Base-by-base conservation (phyloP, 2,329 filamentous ascomycete species). In the Macrophomina phaseolina region DNA sequence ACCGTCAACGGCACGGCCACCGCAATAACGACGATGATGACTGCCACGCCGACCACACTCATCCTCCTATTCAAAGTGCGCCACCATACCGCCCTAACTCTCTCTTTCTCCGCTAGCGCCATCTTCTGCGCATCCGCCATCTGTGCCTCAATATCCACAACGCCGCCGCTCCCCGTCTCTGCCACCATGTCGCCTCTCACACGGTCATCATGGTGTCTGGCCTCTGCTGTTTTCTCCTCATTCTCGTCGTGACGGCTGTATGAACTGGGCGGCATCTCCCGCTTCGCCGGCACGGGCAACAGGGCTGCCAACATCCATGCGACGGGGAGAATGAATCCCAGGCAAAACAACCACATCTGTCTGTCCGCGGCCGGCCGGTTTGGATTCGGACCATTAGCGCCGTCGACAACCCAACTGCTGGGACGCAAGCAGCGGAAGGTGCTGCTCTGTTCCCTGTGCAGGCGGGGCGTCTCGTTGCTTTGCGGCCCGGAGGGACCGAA, bases 271-370 rank as follows among this genome's bases (percentile, higher is more conserved):
- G 23, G 23, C 11, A 51, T 8, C 28, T 51, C 34, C 45, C 18
- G 28, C 58, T 28, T 48, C 42, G 32, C 58, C 23, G 48, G 61
- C 38, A 64, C 48, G 1, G 28, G 23, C 61, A 67, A 28, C 18
- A 67, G 18, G 9, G 65, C 65, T 12, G 36, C 65, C 38, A 67
- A n/a, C 38, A 67, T 49, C 65, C 65, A 67, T 28, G 65, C 65
- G 4, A 67, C 32, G 12, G 65, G 65, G 5, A 67, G 11, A 1
- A 63, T 9, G 56, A 67, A 67, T 5, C 65, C 65, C 11, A 67
- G 16, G 28, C 48, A 53, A 6, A 67, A 67, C 28, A 67, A 36
- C 36, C 36, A 55, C 28, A 67, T 30, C 48, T 67, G 65, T 4
- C 65, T 34, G 12, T 67, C 64, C 0, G 55, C 64, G 5, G 42